Percentiles rank a stretch among this genome's conserved stretches.
phyloP scores from a whole-genome alignment of 2,329 filamentous ascomycete species.

The Lasiodiplodia citricola region DNA sequence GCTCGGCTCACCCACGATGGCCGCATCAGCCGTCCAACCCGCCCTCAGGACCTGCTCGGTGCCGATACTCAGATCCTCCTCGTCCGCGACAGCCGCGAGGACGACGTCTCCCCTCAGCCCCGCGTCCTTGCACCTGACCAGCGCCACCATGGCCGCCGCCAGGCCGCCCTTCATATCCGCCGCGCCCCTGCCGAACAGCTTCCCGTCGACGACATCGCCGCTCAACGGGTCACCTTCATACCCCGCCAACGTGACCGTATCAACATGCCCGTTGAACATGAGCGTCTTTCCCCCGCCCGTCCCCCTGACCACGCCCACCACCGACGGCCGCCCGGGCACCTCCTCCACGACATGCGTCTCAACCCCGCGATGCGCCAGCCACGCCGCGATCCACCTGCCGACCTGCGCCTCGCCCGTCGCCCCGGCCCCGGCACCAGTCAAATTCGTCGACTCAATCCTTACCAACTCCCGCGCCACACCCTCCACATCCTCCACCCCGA shows the following conservation, averaged over 20 bases:
- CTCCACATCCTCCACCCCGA: slow-evolving; percentile 51
- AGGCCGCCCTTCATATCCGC: slow-evolving; percentile 61
- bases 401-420: slow-evolving; percentile 52
- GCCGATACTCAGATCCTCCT: slow-evolving; percentile 58
- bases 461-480: slow-evolving; percentile 53
- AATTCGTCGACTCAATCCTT: slow-evolving; percentile 58
- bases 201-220: slow-evolving; percentile 38
- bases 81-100: slow-evolving; percentile 60
- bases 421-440: slow-evolving; percentile 53
- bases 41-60: slow-evolving; percentile 57
- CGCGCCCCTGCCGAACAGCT: slow-evolving; percentile 49
- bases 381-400: slow-evolving; percentile 51
- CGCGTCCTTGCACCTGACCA: slow-evolving; percentile 40
- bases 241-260: slow-evolving; percentile 57
- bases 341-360: slow-evolving; percentile 58
- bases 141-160: slow-evolving; percentile 53
- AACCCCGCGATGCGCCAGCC: slow-evolving; percentile 59
- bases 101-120: slow-evolving; percentile 56
- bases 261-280: slow-evolving; percentile 61
- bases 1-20: slow-evolving; percentile 58
- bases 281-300: slow-evolving; percentile 54
- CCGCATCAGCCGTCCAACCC: slow-evolving; percentile 60
- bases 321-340: slow-evolving; percentile 54
- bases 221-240: slow-evolving; percentile 55
- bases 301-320: slow-evolving; percentile 56